Base-by-base conservation (phyloP, 495 filamentous ascomycete species). In the Parathielavia hyrcaniae region DNA sequence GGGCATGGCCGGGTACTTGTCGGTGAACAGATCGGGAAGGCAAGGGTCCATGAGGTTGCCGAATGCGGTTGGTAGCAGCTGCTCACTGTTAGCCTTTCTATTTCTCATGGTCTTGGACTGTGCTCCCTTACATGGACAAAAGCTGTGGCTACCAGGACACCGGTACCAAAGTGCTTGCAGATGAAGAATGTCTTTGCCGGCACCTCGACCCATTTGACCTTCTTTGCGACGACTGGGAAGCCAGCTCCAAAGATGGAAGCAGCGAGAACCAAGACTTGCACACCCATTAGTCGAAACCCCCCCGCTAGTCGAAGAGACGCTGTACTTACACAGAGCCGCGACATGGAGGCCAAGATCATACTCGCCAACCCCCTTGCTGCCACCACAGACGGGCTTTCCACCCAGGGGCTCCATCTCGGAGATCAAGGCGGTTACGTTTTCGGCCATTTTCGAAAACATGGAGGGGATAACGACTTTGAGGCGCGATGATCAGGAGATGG, bases 111-210 rank as follows among this genome's bases (percentile, higher is more conserved):
- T 9, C 26, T 0, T 26, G 13, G 14, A 9, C 12, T 39, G 6
- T n/a, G 32, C 56, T n/a, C 26, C n/a, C 77, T 68, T 70, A 86
- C 83, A 70, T 88, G 85, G 20, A 87, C 75, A 56, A 87, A 87
- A 11, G 83, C 84, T 1, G 85, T 88, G 22, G 85, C 82, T 49
- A 88, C 71, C 48, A 88, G 79, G 34, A 87, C 81, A 22, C 85
- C 85, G 8, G 85, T 86, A 49, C 85, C 85, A 59, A 88, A 87
- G 59, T 88, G 84, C 60, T 79, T 79, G 64, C 76, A 77, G 53
- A 74, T 69, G 61, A 81, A 81, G 69, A 81, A 80, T 40, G 77
- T 62, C 68, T 73, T 79, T 11, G 68, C 62, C 9, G 79, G 79
- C 32, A 81, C 77, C 62, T 78, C 77, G 61, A 81, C 61, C 77